These are phyloP conservation scores for Chrysoporthe puriensis DNA, from an alignment of 2,329 filamentous ascomycete species.

Conservation along the genomic window DNA sequence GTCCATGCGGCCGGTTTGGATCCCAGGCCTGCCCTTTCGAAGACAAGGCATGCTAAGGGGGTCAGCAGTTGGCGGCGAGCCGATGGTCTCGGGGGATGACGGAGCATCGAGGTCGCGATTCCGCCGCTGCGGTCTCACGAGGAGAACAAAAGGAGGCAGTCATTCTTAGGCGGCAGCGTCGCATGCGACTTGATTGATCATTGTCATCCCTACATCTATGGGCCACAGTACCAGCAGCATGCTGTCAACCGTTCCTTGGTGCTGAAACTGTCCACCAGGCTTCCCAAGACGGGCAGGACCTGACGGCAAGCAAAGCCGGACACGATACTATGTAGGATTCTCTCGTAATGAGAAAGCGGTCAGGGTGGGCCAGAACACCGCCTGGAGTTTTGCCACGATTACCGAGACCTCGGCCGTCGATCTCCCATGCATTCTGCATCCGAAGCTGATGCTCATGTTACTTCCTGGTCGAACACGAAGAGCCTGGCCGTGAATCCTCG, in stretches of 20 bases:
- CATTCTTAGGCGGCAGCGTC: not conserved
- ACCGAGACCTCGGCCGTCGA: not conserved
- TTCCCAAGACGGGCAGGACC: not conserved
- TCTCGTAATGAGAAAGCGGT: not conserved
- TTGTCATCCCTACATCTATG: not conserved
- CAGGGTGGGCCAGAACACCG: not conserved
- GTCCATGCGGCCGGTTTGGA: not conserved
- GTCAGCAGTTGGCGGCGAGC: not conserved
- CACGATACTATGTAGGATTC: not conserved
- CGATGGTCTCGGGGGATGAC: not conserved
- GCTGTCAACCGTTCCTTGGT: not conserved
- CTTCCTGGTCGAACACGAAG: not conserved
- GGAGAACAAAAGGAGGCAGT: not conserved
- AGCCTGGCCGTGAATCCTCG: not conserved
- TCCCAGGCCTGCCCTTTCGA: not conserved
- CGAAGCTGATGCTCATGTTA: not conserved
- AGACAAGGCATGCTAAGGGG: not conserved
- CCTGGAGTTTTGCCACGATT: not conserved
- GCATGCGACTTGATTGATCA: not conserved
- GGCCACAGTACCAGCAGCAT: not conserved
- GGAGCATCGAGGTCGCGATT: not conserved
- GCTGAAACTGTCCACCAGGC: not conserved
- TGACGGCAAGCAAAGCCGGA: conserved; percentile 4
- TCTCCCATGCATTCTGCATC: not conserved
- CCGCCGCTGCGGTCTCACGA: not conserved